Evolutionary conservation across 2,329 filamentous ascomycete species (phyloP), one percentile per base, ranked within the genome.

Genomic region (Clarireedia paspali): DNA sequence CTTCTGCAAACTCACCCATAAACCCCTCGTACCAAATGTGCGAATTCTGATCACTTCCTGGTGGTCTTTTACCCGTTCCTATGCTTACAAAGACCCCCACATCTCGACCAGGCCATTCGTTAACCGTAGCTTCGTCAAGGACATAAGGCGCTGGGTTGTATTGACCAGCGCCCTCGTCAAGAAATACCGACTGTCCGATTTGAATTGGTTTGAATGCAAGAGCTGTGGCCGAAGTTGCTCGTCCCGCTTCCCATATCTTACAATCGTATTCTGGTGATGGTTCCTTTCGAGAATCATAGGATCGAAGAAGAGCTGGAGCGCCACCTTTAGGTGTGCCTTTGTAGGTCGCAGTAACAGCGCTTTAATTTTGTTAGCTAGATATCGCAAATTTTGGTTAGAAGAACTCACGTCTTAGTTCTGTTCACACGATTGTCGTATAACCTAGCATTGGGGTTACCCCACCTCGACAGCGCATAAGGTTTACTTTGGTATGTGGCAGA

Each of bases 151-250:
- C 80, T 0, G 92, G 94, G 68, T 99, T 99, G 73, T 94, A 99
- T 59, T 87, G 91, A 4, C 94, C 94, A 1, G 82, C 79, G 1
- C 94, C 94, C 69, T 97, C 92, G 64, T 99, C 94, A 58, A 96
- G 87, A 67, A 99, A 99, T 9, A 91, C 79, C 0, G 91, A 92
- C 70, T 97, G 92, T 3, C 94, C 94, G 40, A 99, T 89, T 62
- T 88, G 87, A 50, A 99, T 91, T 0, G 92, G 91, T 70, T 99
- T 99, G 74, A 99, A 99, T 1, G 94, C 94, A 45, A 96, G 77
- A 0, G 89, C 90, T 1, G 92, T 94, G 0, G 94, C 89, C 53
- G 82, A 89, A 1, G 94, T 99, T n/a, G 94, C 94, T 58, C 94
- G 84, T 10, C 94, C 94, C 4, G 94, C 94, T 73, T 99, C 87